A percentile compares a stretch with the other conserved stretches of the same genome.
These are phyloP conservation scores for Trichoderma virens DNA, from an alignment of 495 filamentous ascomycete species.

Conservation along the genomic window DNA sequence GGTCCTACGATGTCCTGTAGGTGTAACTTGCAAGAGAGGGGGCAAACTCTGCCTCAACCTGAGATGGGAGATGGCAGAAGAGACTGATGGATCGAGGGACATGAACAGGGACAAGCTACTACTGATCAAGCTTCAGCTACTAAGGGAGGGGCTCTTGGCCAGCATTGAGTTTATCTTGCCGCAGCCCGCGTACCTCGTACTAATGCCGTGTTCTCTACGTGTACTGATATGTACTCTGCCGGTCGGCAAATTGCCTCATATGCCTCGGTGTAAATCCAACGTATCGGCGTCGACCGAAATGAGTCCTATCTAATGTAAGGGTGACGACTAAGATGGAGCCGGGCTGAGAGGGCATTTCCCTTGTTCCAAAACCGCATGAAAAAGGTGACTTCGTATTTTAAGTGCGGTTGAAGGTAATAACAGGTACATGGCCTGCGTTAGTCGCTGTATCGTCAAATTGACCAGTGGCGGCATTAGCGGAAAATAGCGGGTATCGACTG, in stretches of 20 bases:
- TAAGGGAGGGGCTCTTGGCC: background rate
- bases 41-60: too few relatives aligned
- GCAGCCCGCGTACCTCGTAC: background rate
- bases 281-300: constrained; percentile 8
- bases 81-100: background rate
- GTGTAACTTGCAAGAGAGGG: too few relatives aligned
- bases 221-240: background rate
- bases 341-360: background rate
- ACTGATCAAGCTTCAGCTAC: background rate
- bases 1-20: background rate
- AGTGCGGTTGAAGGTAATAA: too few relatives aligned
- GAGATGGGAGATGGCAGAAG: background rate
- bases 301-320: background rate
- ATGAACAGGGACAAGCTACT: background rate
- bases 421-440: background rate
- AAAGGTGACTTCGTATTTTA: background rate
- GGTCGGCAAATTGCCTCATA: background rate
- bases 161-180: background rate
- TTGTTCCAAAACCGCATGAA: background rate
- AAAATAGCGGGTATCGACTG: background rate
- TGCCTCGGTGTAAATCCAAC: background rate
- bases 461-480: background rate
- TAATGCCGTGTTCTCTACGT: background rate
- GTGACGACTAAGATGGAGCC: background rate
- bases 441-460: background rate